Percentiles rank a stretch among this genome's conserved stretches.
These are phyloP conservation scores for Myriosclerotinia scirpicola DNA, from an alignment of 2,329 filamentous ascomycete species.

Conservation along the genomic window DNA sequence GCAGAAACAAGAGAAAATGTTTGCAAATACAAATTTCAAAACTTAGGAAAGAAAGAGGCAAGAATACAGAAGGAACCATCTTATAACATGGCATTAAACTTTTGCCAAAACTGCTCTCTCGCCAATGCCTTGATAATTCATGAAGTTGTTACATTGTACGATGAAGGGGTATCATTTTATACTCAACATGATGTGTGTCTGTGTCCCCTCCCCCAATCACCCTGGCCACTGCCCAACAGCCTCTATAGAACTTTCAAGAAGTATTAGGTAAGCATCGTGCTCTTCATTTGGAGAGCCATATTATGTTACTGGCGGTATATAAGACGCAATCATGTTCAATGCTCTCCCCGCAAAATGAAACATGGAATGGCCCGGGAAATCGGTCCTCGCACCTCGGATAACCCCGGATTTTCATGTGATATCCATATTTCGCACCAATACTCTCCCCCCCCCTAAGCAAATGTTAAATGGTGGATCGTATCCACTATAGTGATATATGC, in stretches of 20 bases:
- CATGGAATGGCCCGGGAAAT: background rate
- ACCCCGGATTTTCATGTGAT: background rate
- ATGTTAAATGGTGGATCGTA: no score
- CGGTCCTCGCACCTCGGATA: background rate
- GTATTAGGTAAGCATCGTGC: no score
- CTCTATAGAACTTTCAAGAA: no score
- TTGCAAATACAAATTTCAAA: background rate
- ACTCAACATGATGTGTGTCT: background rate
- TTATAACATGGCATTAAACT: background rate
- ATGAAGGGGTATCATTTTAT: background rate
- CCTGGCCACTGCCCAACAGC: background rate
- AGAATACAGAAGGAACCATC: background rate
- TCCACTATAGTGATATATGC: no score
- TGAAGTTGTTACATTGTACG: background rate
- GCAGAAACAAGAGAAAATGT: background rate
- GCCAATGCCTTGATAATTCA: background rate
- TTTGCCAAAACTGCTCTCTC: background rate
- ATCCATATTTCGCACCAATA: no score
- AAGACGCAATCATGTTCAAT: background rate
- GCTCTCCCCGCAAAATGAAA: background rate
- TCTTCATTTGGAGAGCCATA: background rate
- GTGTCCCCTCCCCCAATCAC: background rate
- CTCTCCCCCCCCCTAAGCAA: no score
- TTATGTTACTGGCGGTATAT: background rate
- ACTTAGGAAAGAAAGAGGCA: background rate